phyloP scores from a whole-genome alignment of 768 basidiomycete species.

The Termitomyces sp. region DNA sequence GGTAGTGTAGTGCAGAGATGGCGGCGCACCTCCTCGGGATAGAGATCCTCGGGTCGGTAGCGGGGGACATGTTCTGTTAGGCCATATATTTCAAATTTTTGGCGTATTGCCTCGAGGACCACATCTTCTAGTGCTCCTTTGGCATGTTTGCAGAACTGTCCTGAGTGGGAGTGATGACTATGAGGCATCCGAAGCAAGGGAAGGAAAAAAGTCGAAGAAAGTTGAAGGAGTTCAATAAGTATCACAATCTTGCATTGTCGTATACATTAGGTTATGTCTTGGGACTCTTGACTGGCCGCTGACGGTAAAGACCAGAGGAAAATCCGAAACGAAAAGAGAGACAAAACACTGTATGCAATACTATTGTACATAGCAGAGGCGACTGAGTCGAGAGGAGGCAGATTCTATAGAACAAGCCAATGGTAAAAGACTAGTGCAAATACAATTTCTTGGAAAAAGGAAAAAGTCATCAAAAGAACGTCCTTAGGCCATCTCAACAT shows the following conservation, averaged over 20 bases:
- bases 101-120: slow-evolving; percentile 72
- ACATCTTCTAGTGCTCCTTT: slow-evolving; percentile 77
- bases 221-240: too few species aligned
- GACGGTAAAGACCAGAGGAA: neutral
- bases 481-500: slow-evolving; percentile 52
- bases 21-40: slow-evolving; percentile 86
- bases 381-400: slow-evolving; percentile 2
- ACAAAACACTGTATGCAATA: neutral
- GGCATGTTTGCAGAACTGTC: slow-evolving; percentile 92
- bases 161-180: slow-evolving; percentile 90
- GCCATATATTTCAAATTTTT: slow-evolving; percentile 80
- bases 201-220: too few species aligned
- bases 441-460: slow-evolving; percentile 2
- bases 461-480: neutral
- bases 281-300: too few species aligned
- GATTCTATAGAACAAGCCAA: too few species aligned
- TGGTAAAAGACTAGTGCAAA: neutral
- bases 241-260: too few species aligned
- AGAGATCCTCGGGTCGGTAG: slow-evolving; percentile 76
- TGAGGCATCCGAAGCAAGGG: slow-evolving; percentile 36
- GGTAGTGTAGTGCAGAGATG: neutral
- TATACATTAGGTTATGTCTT: too few species aligned
- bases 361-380: neutral
- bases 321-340: neutral
- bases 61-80: slow-evolving; percentile 93